These are phyloP conservation scores for Citrus cavaleriei DNA, from an alignment of 345 rosid genomes.

Conservation along the genomic window DNA sequence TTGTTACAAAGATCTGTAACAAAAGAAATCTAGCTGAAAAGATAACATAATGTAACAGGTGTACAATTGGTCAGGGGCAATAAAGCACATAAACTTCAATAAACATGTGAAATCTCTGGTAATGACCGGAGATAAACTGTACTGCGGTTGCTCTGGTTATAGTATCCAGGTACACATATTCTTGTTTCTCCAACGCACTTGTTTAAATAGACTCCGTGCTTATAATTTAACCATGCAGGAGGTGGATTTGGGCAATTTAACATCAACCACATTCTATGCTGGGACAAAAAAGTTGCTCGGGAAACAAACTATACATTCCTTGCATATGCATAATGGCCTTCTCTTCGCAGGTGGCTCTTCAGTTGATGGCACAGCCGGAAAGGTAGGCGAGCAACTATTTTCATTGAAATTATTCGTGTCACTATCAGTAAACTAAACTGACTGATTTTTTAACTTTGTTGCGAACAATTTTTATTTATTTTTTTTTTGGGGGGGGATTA, in stretches of 20 bases:
- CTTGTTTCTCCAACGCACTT: background rate
- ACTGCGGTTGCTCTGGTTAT: conserved; percentile 57
- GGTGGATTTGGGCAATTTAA: conserved; percentile 39
- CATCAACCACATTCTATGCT: conserved; percentile 35
- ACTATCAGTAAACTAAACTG: too few species aligned
- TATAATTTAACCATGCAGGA: conserved; percentile 25
- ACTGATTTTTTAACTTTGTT: background rate
- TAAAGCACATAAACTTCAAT: conserved; percentile 50
- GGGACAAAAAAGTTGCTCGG: conserved; percentile 55
- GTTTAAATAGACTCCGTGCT: background rate
- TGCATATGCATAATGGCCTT: conserved; percentile 30
- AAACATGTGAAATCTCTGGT: conserved; percentile 49
- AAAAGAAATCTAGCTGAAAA: background rate
- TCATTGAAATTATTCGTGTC: too few species aligned
- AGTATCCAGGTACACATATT: conserved; percentile 45
- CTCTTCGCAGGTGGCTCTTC: conserved; percentile 51
- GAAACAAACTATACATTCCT: conserved; percentile 45
- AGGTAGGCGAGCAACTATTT: conserved; percentile 22
- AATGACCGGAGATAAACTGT: conserved; percentile 43
- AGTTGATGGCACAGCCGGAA: conserved; percentile 54
- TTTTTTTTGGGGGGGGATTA: background rate
- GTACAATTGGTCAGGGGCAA: conserved; percentile 52
- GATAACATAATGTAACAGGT: conserved; percentile 30
- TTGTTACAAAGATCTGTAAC: background rate
- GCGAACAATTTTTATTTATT: background rate